phyloP scores from a whole-genome alignment of 2,329 filamentous ascomycete species.

The Cercospora janseana region DNA sequence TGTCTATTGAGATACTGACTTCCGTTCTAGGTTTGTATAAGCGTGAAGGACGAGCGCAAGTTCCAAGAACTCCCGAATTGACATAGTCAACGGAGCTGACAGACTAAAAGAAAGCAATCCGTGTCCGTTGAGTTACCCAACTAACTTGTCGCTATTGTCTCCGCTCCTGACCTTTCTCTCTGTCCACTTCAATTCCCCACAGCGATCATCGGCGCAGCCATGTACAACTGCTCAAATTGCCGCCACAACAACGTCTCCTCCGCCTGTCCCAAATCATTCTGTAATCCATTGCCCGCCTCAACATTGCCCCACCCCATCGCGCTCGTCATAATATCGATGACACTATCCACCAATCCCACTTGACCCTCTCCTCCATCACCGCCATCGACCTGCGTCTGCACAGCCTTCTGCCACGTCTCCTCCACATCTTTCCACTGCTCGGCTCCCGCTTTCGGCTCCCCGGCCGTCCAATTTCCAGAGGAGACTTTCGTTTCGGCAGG shows the following conservation, averaged over 20 bases:
- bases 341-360: neutral
- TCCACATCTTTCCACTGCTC: conserved; percentile 1
- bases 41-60: too few species aligned
- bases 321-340: neutral
- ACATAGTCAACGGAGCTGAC: too few species aligned
- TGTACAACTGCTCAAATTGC: conserved; percentile 10
- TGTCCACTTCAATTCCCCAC: too few species aligned
- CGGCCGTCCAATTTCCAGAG: neutral
- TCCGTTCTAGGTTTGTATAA: too few species aligned
- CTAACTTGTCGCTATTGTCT: too few species aligned
- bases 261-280: neutral
- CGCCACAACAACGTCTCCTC: neutral
- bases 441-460: neutral
- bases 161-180: too few species aligned
- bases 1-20: too few species aligned
- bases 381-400: neutral
- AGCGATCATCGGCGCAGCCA: conserved; percentile 10
- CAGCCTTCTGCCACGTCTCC: neutral
- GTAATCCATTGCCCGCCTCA: neutral
- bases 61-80: too few species aligned
- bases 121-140: too few species aligned
- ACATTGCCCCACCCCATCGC: neutral
- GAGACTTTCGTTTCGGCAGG: neutral
- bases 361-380: neutral
- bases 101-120: too few species aligned